Percentiles rank a stretch among this genome's conserved stretches.
phyloP scores from a whole-genome alignment of 768 basidiomycete genomes.

The Termitomyces sp. region DNA sequence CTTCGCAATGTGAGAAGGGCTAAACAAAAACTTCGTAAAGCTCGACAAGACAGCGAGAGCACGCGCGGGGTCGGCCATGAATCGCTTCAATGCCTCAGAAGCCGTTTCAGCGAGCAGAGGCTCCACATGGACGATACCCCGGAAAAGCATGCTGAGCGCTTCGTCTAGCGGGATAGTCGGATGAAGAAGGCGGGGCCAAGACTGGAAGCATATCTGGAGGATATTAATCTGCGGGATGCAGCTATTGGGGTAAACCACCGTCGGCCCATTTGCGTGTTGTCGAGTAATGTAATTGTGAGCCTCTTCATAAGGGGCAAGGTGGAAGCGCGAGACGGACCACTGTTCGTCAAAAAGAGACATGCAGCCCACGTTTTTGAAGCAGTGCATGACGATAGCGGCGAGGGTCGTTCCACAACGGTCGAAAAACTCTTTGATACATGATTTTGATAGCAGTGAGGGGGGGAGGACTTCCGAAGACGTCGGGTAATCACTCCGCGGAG shows the following conservation, averaged over 20 bases:
- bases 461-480: constrained; percentile 64
- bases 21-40: constrained; percentile 72
- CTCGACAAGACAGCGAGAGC: constrained; percentile 55
- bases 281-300: constrained; percentile 62
- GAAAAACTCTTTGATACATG: constrained; percentile 69
- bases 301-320: constrained; percentile 57
- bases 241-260: constrained; percentile 61
- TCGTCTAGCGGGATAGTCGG: constrained; percentile 48
- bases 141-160: constrained; percentile 73
- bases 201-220: constrained; percentile 71
- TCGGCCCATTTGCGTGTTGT: constrained; percentile 57
- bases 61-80: constrained; percentile 57
- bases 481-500: constrained; percentile 62
- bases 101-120: constrained; percentile 69
- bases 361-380: constrained; percentile 58
- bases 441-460: constrained; percentile 47
- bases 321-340: constrained; percentile 61
- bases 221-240: constrained; percentile 62
- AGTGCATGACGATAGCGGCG: constrained; percentile 50
- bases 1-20: constrained; percentile 53
- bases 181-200: constrained; percentile 80
- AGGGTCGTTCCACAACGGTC: constrained; percentile 58
- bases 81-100: constrained; percentile 60
- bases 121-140: constrained; percentile 83
- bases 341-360: constrained; percentile 88